Conservation (phyloP, 306 rosid genomes). For the Luffa acutangula region DNA sequence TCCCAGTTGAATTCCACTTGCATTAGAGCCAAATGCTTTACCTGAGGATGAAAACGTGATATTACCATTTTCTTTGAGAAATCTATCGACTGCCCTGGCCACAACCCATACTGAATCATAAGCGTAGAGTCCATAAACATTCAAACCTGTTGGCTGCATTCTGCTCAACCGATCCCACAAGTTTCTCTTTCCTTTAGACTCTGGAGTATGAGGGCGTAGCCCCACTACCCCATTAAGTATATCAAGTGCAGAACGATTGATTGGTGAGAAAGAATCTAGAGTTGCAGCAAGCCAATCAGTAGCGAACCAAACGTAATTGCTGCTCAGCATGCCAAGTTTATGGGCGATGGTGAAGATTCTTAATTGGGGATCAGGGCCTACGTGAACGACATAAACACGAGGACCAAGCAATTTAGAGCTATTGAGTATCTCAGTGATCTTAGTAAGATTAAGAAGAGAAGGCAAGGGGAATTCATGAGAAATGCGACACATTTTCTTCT, state of each 20-base stretch:
- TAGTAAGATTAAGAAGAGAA: constrained; percentile 27
- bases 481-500: constrained; percentile 32
- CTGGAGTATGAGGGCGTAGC: constrained; percentile 61
- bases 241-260: constrained; percentile 27
- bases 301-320: constrained; percentile 67
- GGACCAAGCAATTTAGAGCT: constrained; percentile 53
- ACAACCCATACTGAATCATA: constrained; percentile 81
- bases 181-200: constrained; percentile 35
- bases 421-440: constrained; percentile 45
- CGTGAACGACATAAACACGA: constrained; percentile 76
- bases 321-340: constrained; percentile 61
- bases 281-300: constrained; percentile 85
- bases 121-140: constrained; percentile 59
- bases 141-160: constrained; percentile 33
- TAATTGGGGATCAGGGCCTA: constrained; percentile 52
- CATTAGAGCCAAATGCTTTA: constrained; percentile 16
- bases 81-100: constrained; percentile 52
- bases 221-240: constrained; percentile 69
- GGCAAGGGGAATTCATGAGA: constrained; percentile 46
- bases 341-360: constrained; percentile 56
- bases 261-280: constrained; percentile 41
- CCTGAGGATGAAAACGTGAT: constrained; percentile 43
- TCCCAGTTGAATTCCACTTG: constrained; percentile 37
- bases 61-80: constrained; percentile 29
- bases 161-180: constrained; percentile 48